Base-by-base conservation (phyloP, 768 basidiomycete genomes). In the Erythrobasidium yunnanense region DNA sequence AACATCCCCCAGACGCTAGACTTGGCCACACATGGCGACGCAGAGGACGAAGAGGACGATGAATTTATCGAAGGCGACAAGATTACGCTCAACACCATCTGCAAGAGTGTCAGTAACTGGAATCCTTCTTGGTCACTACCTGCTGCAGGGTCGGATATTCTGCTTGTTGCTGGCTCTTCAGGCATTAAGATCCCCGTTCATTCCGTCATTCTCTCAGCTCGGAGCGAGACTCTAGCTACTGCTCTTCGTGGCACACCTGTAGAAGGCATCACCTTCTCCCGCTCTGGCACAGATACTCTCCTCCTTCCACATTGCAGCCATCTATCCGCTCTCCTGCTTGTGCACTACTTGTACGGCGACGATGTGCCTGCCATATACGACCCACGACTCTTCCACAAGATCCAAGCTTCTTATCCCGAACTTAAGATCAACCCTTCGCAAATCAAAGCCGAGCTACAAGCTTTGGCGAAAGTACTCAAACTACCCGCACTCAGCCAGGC, bases 301-400 rank as follows among this genome's bases (percentile, higher is more conserved):
- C 73, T 74, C 18, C 71, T 93, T 47, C 72, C 78, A 0, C 83
- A 83, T 1, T 83, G 82, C 67, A 81, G 84, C 49, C 80, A 85
- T 0, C 77, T 92, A 5, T 78, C 88, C 0, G 75, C 86, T 17
- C 81, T 95, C 17, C 80, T 93, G 22, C 78, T 96, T 20, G 75
- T 95, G 20, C 81, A 84, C 23, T 96, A 90, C 72, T 76, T 96
- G n/a, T 96, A 96, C 76, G 81, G 87, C 0, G 93, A 99, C 74
- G 81, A 84, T 42, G 75, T 92, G 1, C 78, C 88, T 11, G 84
- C 88, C 0, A 75, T 91, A 15, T 92, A 90, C 88, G 91, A 97
- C 74, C 79, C 80, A 13, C 83, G 90, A 18, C 79, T 88, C 11
- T 79, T 77, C 3, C 69, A 77, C 0, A 74, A 77, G 0, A 75